Evolutionary conservation across 345 rosid species (phyloP).

Genomic region (Gossypium herbaceum): DNA sequence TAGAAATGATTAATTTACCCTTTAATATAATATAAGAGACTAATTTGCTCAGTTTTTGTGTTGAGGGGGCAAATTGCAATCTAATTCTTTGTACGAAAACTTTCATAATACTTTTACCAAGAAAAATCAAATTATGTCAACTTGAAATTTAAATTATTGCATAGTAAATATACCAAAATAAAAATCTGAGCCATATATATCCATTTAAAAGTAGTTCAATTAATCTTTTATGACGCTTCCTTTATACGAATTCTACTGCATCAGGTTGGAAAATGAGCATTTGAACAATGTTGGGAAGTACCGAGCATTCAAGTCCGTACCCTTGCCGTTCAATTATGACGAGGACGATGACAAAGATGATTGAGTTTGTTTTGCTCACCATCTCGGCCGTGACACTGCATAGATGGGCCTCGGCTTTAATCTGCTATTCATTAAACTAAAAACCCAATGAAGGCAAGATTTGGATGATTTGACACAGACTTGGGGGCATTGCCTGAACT

Average conservation of each 20-base stretch:
- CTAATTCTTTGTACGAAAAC: no score
- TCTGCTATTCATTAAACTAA: not conserved
- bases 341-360: slow-evolving; percentile 49
- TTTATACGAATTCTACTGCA: no score
- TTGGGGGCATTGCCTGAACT: not conserved
- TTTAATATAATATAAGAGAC: no score
- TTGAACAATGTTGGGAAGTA: slow-evolving; percentile 65
- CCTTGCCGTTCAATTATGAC: slow-evolving; percentile 59
- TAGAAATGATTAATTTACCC: no score
- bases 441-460: not conserved
- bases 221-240: not conserved
- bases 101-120: no score
- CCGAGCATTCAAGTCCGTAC: slow-evolving; percentile 76
- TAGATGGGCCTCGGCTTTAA: not conserved
- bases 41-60: no score
- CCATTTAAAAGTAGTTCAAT: not conserved
- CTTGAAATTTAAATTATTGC: no score
- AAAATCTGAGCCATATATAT: no score
- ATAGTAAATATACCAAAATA: no score
- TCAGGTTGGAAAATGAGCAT: slow-evolving; percentile 70
- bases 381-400: not conserved
- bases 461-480: not conserved
- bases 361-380: not conserved
- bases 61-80: no score
- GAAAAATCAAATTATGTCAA: no score